Evolutionary conservation across 2,329 filamentous ascomycete genomes (phyloP).

Genomic region (Hymenoscyphus occultus): DNA sequence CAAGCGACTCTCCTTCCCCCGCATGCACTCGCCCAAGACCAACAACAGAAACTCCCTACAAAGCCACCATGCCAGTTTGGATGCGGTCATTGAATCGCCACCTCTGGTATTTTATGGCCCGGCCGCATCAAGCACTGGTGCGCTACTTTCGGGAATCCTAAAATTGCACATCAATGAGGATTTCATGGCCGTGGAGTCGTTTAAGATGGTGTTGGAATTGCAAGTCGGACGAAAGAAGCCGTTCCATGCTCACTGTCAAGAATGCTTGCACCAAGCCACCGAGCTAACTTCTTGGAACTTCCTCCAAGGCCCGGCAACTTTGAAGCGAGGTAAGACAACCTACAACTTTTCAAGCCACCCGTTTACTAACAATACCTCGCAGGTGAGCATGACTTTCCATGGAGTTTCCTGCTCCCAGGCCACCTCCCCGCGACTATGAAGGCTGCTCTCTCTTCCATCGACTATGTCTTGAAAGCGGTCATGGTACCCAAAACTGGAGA

Average conservation of each 20-base stretch:
- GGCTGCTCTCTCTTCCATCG: slow-evolving; percentile 66
- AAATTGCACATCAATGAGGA: slow-evolving; percentile 69
- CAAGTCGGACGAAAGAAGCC: slow-evolving; percentile 77
- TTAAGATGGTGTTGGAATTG: slow-evolving; percentile 69
- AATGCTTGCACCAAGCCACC: slow-evolving; percentile 69
- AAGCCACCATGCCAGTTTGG: slow-evolving; percentile 15
- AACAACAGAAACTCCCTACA: slow-evolving; percentile 29
- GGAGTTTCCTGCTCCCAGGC: slow-evolving; percentile 82
- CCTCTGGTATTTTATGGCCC: slow-evolving; percentile 74
- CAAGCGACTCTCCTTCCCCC: slow-evolving; percentile 31
- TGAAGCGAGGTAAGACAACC: slow-evolving; percentile 47
- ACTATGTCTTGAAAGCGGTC: slow-evolving; percentile 74
- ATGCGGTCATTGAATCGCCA: slow-evolving; percentile 50
- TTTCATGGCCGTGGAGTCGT: slow-evolving; percentile 63
- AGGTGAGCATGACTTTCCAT: slow-evolving; percentile 77
- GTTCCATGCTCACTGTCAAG: slow-evolving; percentile 72
- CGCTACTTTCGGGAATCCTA: slow-evolving; percentile 80
- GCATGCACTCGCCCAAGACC: slow-evolving; percentile 26
- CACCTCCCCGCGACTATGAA: slow-evolving; percentile 82
- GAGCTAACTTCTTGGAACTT: slow-evolving; percentile 80
- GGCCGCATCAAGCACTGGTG: slow-evolving; percentile 73
- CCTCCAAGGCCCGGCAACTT: slow-evolving; percentile 53
- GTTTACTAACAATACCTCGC: slow-evolving; percentile 28
- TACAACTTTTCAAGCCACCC: neutral
- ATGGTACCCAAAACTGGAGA: slow-evolving; percentile 60